A percentile compares a stretch with the other conserved stretches of the same genome.
Conservation (phyloP, 2,329 filamentous ascomycete genomes). For the Aspergillus pseudoterreus region DNA sequence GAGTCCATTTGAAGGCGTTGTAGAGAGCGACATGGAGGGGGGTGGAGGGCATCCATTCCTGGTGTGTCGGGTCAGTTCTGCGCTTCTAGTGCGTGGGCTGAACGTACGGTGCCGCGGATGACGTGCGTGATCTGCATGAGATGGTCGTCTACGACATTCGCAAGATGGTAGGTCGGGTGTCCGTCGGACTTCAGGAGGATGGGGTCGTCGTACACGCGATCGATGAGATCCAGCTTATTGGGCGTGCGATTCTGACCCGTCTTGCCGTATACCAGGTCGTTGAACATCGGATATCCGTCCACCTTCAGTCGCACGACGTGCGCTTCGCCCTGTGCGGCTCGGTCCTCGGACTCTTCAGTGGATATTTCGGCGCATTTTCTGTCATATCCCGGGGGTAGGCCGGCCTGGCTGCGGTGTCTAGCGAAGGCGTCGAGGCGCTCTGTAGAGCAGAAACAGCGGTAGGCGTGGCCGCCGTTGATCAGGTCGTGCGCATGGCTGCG, state of each 20-base stretch:
- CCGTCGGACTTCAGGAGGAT: slow-evolving; percentile 90
- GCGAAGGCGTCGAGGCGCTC: slow-evolving; percentile 67
- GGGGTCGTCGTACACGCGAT: slow-evolving; percentile 69
- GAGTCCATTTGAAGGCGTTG: slow-evolving; percentile 69
- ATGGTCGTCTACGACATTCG: slow-evolving; percentile 95
- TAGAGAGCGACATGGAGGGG: slow-evolving; percentile 75
- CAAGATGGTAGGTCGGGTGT: slow-evolving; percentile 92
- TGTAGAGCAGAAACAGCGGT: slow-evolving; percentile 86
- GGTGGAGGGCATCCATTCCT: slow-evolving; percentile 96
- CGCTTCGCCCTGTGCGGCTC: slow-evolving; percentile 64
- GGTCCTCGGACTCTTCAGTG: slow-evolving; percentile 63
- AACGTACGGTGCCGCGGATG: slow-evolving; percentile 72
- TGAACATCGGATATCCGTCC: slow-evolving; percentile 62
- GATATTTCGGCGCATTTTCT: slow-evolving; percentile 69
- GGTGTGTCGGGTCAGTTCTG: neutral
- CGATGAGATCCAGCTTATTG: slow-evolving; percentile 43
- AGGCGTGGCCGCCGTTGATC: slow-evolving; percentile 69
- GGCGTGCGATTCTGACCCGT: slow-evolving; percentile 50
- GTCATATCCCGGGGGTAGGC: slow-evolving; percentile 61
- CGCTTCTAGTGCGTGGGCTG: neutral
- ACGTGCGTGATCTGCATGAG: slow-evolving; percentile 95
- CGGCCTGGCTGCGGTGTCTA: slow-evolving; percentile 57
- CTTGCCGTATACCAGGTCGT: slow-evolving; percentile 75
- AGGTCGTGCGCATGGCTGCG: slow-evolving; percentile 65
- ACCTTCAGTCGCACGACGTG: slow-evolving; percentile 75